Evolutionary conservation across 2,329 filamentous ascomycete genomes (phyloP), one percentile per base, ranked within the genome.

Genomic region (Colletotrichum kahawae): DNA sequence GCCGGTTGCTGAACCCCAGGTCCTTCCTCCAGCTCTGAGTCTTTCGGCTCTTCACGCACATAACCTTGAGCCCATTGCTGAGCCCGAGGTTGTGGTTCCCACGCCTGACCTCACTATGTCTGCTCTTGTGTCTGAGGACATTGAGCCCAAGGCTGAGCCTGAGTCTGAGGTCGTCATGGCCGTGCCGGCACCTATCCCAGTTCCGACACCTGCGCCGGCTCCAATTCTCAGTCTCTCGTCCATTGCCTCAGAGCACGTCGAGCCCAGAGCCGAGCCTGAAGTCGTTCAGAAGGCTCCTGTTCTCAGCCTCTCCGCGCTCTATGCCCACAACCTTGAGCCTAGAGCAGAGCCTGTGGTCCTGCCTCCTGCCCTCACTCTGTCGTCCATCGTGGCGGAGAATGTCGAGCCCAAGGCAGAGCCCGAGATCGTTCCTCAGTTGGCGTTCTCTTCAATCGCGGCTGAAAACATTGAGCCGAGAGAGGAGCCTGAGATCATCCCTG

Each of bases 211-310:
- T 12, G 43, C 70, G 9, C 57, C 73, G 36, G 24, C 51, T 24
- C 74, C 70, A 9, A 74, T 80, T 24, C 81, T 84, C 64, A 84
- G 79, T 76, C 80, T 82, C 71, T 84, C 80, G 34, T 77, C 79
- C 10, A 83, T 85, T 51, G 57, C 78, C 18, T 79, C 82, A 12
- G 83, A 87, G 74, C 78, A 86, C 38, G 79, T 88, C 51, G 82
- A 85, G 69, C 84, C 84, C 5, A 63, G 82, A 12, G 77, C 77
- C 9, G 80, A 80, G 64, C 81, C 81, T n/a, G 74, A 76, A 54
- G 77, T 70, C 21, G 71, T 76, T 31, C 79, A 78, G 1, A 36
- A 60, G 51, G 59, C 69, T 8, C 78, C 79, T 14, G 43, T 65
- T 14, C 72, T 76, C 18, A 78, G 74, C 77, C 78, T 71, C 12